These are phyloP conservation scores for Ogataea paraovalis DNA, from an alignment of 805 yeast species.

Conservation along the genomic window DNA sequence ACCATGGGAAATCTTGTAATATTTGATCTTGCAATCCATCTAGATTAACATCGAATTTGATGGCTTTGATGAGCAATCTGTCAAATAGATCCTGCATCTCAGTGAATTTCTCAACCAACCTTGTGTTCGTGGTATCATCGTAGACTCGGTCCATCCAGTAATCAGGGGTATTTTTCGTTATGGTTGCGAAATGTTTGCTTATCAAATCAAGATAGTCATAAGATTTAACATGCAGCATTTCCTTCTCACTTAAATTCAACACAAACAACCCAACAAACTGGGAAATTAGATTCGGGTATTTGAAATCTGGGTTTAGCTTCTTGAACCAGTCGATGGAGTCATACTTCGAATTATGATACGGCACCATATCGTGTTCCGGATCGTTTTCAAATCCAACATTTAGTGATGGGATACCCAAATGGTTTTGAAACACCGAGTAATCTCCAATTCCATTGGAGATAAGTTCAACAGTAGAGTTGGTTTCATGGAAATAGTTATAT, in stretches of 20 bases:
- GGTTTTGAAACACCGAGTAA: constrained; percentile 57
- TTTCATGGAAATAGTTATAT: constrained; percentile 43
- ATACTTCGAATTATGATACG: constrained; percentile 53
- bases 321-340: constrained; percentile 58
- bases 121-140: constrained; percentile 23
- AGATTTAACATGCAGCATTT: constrained; percentile 47
- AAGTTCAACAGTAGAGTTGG: constrained; percentile 34
- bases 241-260: constrained; percentile 52
- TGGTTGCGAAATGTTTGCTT: constrained; percentile 29
- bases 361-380: constrained; percentile 43
- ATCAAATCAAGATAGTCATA: constrained; percentile 46
- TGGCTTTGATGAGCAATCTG: constrained; percentile 8
- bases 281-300: constrained; percentile 52
- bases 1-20: constrained; percentile 75
- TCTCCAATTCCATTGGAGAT: constrained; percentile 50
- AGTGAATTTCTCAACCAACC: constrained; percentile 9
- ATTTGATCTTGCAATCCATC: constrained; percentile 45
- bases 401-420: constrained; percentile 63
- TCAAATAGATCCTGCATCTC: constrained; percentile 7
- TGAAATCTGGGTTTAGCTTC: constrained; percentile 41
- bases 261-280: constrained; percentile 55
- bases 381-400: constrained; percentile 40
- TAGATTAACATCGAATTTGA: constrained; percentile 19
- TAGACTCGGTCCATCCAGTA: constrained; percentile 27
- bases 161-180: constrained; percentile 24